Conservation (phyloP, 1,139 yeast genomes). For the Sugiyamaella paludigena region DNA sequence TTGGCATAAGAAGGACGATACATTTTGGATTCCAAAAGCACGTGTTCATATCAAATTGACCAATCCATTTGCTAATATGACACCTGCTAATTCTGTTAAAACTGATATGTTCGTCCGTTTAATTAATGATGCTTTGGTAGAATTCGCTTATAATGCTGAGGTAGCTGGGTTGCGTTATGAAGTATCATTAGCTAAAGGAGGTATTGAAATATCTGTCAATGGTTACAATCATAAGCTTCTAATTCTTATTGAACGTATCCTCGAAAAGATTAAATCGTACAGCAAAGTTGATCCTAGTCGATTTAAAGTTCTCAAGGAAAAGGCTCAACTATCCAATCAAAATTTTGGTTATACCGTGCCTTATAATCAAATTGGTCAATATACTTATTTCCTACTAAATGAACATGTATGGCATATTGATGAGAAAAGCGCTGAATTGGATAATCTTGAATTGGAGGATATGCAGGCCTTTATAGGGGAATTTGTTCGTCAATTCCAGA, state of each 20-base stretch:
- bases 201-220: constrained; percentile 60
- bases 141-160: constrained; percentile 77
- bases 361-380: constrained; percentile 61
- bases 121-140: constrained; percentile 72
- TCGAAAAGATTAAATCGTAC: constrained; percentile 53
- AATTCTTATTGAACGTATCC: constrained; percentile 57
- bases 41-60: constrained; percentile 63
- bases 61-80: constrained; percentile 56
- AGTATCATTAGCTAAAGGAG: constrained; percentile 63
- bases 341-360: constrained; percentile 78
- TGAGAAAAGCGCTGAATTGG: constrained; percentile 57
- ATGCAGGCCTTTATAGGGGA: constrained; percentile 47
- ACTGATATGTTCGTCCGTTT: constrained; percentile 65
- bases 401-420: constrained; percentile 66
- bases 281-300: constrained; percentile 49
- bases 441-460: constrained; percentile 49
- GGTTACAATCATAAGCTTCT: constrained; percentile 86
- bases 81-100: constrained; percentile 56
- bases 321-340: constrained; percentile 56
- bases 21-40: constrained; percentile 86
- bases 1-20: constrained; percentile 92
- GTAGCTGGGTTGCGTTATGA: constrained; percentile 71
- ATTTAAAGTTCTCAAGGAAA: constrained; percentile 66
- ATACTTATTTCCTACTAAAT: constrained; percentile 60
- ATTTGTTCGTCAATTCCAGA: constrained; percentile 48